These are phyloP conservation scores for Gelatoporia subvermispora DNA, from an alignment of 768 basidiomycete genomes.

Conservation along the genomic window DNA sequence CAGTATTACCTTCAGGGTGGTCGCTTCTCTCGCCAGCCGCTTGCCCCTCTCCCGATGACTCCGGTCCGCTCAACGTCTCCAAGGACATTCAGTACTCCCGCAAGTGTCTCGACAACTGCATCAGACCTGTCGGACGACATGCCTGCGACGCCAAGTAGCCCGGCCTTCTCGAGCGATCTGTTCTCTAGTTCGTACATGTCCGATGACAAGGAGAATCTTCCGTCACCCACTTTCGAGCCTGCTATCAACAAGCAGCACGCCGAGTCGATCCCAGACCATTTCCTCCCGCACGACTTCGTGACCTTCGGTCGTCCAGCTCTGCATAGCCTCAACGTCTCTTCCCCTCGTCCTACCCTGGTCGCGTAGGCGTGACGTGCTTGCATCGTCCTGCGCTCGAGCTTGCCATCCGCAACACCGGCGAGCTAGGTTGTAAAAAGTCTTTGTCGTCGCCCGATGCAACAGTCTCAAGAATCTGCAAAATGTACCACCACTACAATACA, in stretches of 20 bases:
- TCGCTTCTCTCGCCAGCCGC: conserved; percentile 52
- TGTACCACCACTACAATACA: conserved; percentile 70
- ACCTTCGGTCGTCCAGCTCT: conserved; percentile 73
- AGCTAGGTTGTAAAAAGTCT: conserved; percentile 46
- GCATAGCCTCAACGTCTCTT: conserved; percentile 69
- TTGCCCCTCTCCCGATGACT: conserved; percentile 58
- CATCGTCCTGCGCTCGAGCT: conserved; percentile 9
- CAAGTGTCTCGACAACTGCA: conserved; percentile 65
- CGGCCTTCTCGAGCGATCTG: conserved; percentile 44
- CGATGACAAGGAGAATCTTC: conserved; percentile 79
- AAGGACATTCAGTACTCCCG: conserved; percentile 58
- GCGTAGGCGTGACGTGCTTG: conserved; percentile 43
- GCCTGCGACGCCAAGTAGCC: conserved; percentile 77
- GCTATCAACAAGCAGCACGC: conserved; percentile 65
- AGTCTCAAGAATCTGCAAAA: conserved; percentile 54
- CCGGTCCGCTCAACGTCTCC: conserved; percentile 47
- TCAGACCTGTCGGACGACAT: conserved; percentile 82
- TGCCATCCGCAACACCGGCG: conserved; percentile 26
- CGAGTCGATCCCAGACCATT: conserved; percentile 70
- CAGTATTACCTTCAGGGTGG: conserved; percentile 92
- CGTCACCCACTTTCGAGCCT: conserved; percentile 60
- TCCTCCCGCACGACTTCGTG: conserved; percentile 77
- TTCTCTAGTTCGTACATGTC: conserved; percentile 62
- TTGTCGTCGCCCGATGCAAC: conserved; percentile 19
- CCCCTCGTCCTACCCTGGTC: conserved; percentile 53